Conservation (phyloP, 2,329 filamentous ascomycete species). For the Xylaria sp. region DNA sequence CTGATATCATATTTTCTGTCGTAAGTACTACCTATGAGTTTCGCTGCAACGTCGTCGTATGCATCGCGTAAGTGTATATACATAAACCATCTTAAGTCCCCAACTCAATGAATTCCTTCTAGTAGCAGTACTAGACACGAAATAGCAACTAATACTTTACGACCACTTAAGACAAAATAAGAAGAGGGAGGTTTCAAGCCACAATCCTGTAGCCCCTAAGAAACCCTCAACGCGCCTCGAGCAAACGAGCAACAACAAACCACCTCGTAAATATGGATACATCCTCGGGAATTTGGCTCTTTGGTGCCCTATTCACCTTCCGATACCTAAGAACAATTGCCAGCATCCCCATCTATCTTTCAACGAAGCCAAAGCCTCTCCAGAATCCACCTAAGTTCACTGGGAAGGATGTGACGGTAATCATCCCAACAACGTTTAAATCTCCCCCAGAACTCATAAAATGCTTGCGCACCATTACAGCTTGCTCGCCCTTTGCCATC, state of each 20-base stretch:
- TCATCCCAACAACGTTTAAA: slow-evolving; percentile 20
- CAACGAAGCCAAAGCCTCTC: neutral
- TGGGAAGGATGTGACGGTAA: slow-evolving; percentile 7
- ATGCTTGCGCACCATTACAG: neutral
- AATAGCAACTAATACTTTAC: no score
- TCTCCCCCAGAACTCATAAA: neutral
- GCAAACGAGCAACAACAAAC: neutral
- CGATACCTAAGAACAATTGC: slow-evolving; percentile 7
- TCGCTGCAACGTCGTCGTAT: no score
- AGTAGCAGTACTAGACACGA: no score
- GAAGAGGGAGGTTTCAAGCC: no score
- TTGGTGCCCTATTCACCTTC: slow-evolving; percentile 7
- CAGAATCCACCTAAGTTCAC: neutral
- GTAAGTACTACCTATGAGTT: no score
- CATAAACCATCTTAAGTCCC: no score
- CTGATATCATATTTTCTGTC: no score
- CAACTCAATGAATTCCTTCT: no score
- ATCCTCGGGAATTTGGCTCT: neutral
- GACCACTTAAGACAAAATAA: no score
- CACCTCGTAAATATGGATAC: neutral
- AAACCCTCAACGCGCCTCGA: no score
- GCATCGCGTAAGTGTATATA: no score
- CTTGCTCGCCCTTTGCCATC: slow-evolving; percentile 5
- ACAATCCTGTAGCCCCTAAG: no score
- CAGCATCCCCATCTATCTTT: slow-evolving; percentile 2